Evolutionary conservation across 306 rosid genomes (phyloP).

Genomic region (Pueraria montana): DNA sequence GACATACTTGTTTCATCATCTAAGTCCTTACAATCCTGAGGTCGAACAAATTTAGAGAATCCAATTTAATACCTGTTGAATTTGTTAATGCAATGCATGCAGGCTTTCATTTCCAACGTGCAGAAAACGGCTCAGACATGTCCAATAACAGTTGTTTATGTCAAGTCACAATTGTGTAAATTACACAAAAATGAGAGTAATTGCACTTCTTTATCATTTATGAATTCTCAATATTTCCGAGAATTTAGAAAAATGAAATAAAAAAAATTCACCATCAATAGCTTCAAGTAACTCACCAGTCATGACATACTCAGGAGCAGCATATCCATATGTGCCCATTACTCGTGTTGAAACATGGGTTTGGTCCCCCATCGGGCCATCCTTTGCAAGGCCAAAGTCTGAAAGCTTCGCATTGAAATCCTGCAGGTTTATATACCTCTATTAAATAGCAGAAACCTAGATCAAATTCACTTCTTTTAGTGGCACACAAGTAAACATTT

Average conservation of each 20-base stretch:
- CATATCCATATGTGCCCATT: slow-evolving; percentile 97
- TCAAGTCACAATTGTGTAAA: slow-evolving; percentile 25
- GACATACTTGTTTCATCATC: slow-evolving; percentile 27
- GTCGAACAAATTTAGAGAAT: slow-evolving; percentile 33
- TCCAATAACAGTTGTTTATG: slow-evolving; percentile 32
- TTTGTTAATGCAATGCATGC: slow-evolving; percentile 30
- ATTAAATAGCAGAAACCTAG: slow-evolving; percentile 45
- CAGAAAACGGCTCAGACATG: slow-evolving; percentile 12
- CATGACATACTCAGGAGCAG: slow-evolving; percentile 97
- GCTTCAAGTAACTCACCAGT: slow-evolving; percentile 73
- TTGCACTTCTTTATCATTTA: background rate
- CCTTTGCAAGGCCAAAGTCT: slow-evolving; percentile 97
- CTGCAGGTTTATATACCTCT: slow-evolving; percentile 58
- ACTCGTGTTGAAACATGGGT: slow-evolving; percentile 97
- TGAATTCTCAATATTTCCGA: slow-evolving; percentile 4
- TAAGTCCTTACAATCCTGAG: background rate
- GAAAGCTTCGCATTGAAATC: slow-evolving; percentile 92
- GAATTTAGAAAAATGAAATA: slow-evolving; percentile 13
- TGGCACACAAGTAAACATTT: slow-evolving; percentile 13
- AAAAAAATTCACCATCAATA: slow-evolving; percentile 26
- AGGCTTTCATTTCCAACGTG: slow-evolving; percentile 30
- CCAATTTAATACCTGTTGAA: slow-evolving; percentile 20
- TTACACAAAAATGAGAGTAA: slow-evolving; percentile 31
- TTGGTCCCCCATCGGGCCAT: slow-evolving; percentile 97
- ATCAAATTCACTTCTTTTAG: slow-evolving; percentile 41